These are phyloP conservation scores for Neolentinus lepideus DNA, from an alignment of 1,284 basidiomycete species.

Conservation along the genomic window DNA sequence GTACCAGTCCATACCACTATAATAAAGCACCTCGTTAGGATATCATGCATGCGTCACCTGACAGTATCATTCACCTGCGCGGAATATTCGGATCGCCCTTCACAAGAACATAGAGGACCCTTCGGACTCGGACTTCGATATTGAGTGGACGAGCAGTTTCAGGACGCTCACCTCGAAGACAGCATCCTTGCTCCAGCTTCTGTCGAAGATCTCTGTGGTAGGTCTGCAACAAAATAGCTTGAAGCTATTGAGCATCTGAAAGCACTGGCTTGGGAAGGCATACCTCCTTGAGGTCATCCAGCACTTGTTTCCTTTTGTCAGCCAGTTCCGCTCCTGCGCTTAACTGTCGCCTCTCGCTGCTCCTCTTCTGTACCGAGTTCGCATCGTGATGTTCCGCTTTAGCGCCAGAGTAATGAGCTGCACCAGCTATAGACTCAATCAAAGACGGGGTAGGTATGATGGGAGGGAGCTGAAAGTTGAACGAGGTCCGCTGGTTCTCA, in stretches of 20 bases:
- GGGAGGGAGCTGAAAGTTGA: background rate
- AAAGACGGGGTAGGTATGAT: background rate
- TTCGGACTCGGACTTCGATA: background rate
- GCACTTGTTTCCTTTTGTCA: conserved; percentile 9
- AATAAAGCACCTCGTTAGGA: conserved; percentile 1
- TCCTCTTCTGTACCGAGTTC: background rate
- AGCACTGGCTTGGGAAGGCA: conserved; percentile 5
- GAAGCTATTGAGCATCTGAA: background rate
- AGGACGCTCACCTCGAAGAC: conserved; percentile 43
- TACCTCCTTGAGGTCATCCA: conserved; percentile 48
- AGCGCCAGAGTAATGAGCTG: conserved; percentile 9
- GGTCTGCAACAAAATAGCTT: conserved; percentile 52
- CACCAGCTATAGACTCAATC: conserved; percentile 1
- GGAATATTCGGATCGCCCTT: conserved; percentile 45
- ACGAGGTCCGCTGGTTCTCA: background rate
- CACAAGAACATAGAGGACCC: conserved; percentile 46
- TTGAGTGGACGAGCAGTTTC: background rate
- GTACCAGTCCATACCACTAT: conserved; percentile 58
- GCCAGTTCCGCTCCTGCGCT: background rate
- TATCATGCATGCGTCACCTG: background rate
- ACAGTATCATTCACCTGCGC: conserved; percentile 35
- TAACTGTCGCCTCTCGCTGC: background rate
- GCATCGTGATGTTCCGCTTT: background rate
- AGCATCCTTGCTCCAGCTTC: conserved; percentile 53
- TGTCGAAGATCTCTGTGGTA: conserved; percentile 45